Evolutionary conservation across 1,139 yeast genomes (phyloP).

Genomic region (Scheffersomyces lignicola): DNA sequence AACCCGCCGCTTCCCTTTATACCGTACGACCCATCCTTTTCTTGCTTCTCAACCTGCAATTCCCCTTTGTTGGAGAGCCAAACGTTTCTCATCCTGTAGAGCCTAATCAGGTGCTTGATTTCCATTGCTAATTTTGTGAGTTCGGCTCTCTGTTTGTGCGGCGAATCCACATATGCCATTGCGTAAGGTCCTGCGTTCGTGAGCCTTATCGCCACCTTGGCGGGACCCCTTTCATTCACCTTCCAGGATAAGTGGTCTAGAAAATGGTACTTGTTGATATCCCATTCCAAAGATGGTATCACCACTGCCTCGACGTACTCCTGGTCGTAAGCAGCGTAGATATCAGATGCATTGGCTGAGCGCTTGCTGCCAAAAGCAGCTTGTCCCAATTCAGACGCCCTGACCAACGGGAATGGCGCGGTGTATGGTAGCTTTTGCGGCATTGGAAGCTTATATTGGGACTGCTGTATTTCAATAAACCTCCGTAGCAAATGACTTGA

Average conservation of each 20-base stretch:
- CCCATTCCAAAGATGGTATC: constrained; percentile 38
- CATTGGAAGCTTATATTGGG: constrained; percentile 26
- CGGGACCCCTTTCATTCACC: constrained; percentile 40
- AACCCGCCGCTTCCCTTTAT: constrained; percentile 31
- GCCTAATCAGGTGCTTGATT: constrained; percentile 30
- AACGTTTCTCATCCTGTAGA: constrained; percentile 21
- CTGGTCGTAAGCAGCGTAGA: constrained; percentile 26
- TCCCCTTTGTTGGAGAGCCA: constrained; percentile 25
- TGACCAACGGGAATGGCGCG: constrained; percentile 9
- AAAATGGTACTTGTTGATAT: constrained; percentile 30
- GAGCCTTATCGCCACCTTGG: constrained; percentile 27
- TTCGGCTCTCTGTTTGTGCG: constrained; percentile 19
- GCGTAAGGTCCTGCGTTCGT: constrained; percentile 35
- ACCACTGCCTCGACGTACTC: constrained; percentile 34
- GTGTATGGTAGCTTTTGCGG: constrained; percentile 38
- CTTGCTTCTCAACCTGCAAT: constrained; percentile 9
- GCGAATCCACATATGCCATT: constrained; percentile 31
- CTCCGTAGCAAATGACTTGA: constrained; percentile 23
- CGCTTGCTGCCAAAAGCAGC: neutral
- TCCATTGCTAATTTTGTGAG: constrained; percentile 32
- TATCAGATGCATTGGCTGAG: neutral
- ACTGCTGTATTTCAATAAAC: constrained; percentile 31
- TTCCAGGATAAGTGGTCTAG: constrained; percentile 19
- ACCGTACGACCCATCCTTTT: constrained; percentile 27
- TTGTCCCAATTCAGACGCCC: neutral